Conservation (phyloP, 179 eudicot genomes). For the Silene noctiflora region DNA sequence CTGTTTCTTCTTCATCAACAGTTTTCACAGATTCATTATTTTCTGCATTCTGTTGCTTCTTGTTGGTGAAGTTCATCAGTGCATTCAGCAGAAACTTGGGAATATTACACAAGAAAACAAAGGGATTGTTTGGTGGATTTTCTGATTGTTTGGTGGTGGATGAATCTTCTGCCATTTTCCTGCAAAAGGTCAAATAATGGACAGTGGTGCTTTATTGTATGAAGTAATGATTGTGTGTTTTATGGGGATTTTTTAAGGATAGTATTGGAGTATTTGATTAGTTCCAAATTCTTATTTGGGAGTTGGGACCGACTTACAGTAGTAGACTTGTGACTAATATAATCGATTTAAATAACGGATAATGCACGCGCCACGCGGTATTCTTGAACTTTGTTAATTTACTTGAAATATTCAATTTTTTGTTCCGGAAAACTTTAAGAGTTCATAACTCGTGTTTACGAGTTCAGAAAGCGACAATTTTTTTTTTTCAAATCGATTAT, state of each 20-base stretch:
- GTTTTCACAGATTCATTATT: slow-evolving; percentile 16
- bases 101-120: slow-evolving; percentile 22
- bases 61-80: slow-evolving; percentile 4
- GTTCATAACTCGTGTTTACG: too few relatives aligned
- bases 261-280: too few relatives aligned
- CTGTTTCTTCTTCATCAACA: slow-evolving; percentile 1
- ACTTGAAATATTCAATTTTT: too few relatives aligned
- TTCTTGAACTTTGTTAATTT: too few relatives aligned
- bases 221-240: neutral
- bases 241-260: neutral
- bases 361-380: too few relatives aligned
- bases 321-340: too few relatives aligned
- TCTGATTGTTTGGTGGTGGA: slow-evolving; percentile 8
- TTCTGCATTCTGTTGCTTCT: neutral
- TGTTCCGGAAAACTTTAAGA: too few relatives aligned
- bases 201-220: neutral
- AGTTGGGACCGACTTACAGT: too few relatives aligned
- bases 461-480: too few relatives aligned
- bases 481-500: too few relatives aligned
- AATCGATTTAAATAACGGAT: too few relatives aligned
- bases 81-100: slow-evolving; percentile 18
- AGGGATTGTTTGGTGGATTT: slow-evolving; percentile 20
- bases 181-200: neutral
- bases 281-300: too few relatives aligned
- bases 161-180: slow-evolving; percentile 20